Evolutionary conservation across 1,284 basidiomycete genomes (phyloP).

Genomic region (Rhodotorula sp.): DNA sequence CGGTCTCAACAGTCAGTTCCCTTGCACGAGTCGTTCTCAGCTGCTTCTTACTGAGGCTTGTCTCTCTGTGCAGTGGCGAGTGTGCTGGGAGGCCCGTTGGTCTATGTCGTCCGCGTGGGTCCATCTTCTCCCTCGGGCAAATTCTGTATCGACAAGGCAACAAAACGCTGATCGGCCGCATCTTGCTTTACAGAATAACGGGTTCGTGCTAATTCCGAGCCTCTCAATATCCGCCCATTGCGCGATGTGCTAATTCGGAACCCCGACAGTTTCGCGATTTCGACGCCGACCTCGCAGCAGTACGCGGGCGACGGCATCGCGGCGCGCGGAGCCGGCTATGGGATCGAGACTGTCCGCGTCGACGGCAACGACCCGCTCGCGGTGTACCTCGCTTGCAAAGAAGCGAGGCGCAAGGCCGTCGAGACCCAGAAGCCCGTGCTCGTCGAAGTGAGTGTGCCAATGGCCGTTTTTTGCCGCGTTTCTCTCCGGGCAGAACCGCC

Average conservation of each 20-base stretch:
- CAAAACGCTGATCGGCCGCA: not conserved
- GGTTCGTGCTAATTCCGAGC: slow-evolving; percentile 69
- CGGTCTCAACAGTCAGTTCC: slow-evolving; percentile 51
- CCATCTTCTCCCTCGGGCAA: not conserved
- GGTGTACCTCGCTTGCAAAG: slow-evolving; percentile 74
- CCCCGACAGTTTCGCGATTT: slow-evolving; percentile 77
- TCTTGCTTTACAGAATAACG: slow-evolving; percentile 49
- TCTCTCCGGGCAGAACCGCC: not conserved
- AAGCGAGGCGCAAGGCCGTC: slow-evolving; percentile 73
- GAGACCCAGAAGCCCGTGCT: slow-evolving; percentile 78
- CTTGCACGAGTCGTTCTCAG: no score
- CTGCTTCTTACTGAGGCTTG: no score
- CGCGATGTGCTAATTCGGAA: slow-evolving; percentile 52
- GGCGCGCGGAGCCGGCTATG: slow-evolving; percentile 87
- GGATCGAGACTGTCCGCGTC: slow-evolving; percentile 82
- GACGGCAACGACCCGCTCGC: slow-evolving; percentile 93
- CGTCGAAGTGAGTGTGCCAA: slow-evolving; percentile 54
- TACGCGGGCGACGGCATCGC: slow-evolving; percentile 92
- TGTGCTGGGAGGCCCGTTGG: slow-evolving; percentile 50
- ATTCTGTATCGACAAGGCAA: no score
- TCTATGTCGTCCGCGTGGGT: slow-evolving; percentile 40
- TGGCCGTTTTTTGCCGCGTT: not conserved
- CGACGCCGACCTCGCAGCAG: slow-evolving; percentile 84
- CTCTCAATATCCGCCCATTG: slow-evolving; percentile 54
- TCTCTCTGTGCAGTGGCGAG: slow-evolving; percentile 46